phyloP scores from a whole-genome alignment of 2,329 filamentous ascomycete species.

The Fusarium marasasianum region DNA sequence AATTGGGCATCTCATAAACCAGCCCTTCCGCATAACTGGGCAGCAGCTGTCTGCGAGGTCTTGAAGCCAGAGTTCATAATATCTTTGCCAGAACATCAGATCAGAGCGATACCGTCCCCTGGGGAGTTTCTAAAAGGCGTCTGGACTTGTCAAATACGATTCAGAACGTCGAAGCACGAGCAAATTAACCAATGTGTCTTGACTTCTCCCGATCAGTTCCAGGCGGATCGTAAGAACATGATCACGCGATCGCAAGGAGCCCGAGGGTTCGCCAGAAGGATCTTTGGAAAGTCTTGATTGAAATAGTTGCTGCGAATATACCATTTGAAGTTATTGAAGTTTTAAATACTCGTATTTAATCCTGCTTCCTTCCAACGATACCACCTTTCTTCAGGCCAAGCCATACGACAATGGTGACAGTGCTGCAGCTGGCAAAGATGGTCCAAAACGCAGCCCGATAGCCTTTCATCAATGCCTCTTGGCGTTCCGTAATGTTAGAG shows the following conservation, averaged over 20 bases:
- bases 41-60: background rate
- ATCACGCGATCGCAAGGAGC: background rate
- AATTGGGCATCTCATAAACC: background rate
- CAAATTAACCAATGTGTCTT: background rate
- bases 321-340: too few relatives aligned
- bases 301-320: fast-evolving
- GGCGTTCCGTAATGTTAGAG: conserved; percentile 35
- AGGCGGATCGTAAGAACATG: background rate
- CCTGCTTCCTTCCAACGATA: conserved; percentile 59
- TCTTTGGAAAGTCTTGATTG: background rate
- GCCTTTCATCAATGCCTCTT: conserved; percentile 56
- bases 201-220: background rate
- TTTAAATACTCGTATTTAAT: conserved; percentile 4
- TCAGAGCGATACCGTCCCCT: background rate
- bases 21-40: background rate
- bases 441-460: conserved; percentile 65
- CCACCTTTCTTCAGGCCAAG: conserved; percentile 58
- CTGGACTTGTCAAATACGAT: background rate
- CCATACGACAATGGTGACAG: conserved; percentile 46
- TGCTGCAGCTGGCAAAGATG: conserved; percentile 54
- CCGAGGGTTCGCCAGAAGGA: background rate
- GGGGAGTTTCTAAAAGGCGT: background rate
- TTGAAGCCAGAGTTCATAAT: background rate
- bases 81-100: background rate
- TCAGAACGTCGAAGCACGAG: background rate